phyloP scores from a whole-genome alignment of 2,329 filamentous ascomycete species.

The Ascochyta viciae-villosae region DNA sequence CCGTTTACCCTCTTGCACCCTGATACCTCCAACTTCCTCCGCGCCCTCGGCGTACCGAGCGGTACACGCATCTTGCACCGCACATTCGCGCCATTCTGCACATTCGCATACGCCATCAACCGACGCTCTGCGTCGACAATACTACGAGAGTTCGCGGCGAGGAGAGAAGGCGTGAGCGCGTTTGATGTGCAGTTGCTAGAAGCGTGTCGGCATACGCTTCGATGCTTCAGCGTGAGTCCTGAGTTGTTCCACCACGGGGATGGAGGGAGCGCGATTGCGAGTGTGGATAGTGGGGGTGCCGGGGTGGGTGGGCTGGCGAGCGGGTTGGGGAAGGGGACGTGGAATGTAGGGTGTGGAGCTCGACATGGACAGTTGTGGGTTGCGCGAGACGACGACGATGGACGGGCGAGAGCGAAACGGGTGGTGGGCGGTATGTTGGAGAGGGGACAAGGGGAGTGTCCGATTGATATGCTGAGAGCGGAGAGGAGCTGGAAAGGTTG shows the following conservation, averaged over 20 bases:
- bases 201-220: constrained; percentile 47
- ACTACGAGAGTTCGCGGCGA: constrained; percentile 27
- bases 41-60: constrained; percentile 9
- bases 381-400: constrained; percentile 2
- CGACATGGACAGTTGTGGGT: constrained; percentile 18
- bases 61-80: constrained; percentile 43
- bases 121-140: constrained; percentile 41
- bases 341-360: constrained; percentile 25
- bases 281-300: constrained; percentile 6
- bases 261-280: constrained; percentile 34
- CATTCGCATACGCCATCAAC: constrained; percentile 51
- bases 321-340: constrained; percentile 12
- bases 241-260: constrained; percentile 52
- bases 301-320: neutral
- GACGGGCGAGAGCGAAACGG: neutral
- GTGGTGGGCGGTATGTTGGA: constrained; percentile 6
- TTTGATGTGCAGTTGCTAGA: constrained; percentile 51
- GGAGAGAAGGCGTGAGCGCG: constrained; percentile 28
- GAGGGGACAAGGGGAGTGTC: constrained; percentile 8
- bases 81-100: constrained; percentile 48
- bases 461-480: constrained; percentile 7
- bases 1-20: neutral
- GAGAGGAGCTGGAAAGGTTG: constrained; percentile 19
- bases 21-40: neutral
- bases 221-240: constrained; percentile 48